Conservation (phyloP, 768 basidiomycete species). For the Mycena vulgaris region DNA sequence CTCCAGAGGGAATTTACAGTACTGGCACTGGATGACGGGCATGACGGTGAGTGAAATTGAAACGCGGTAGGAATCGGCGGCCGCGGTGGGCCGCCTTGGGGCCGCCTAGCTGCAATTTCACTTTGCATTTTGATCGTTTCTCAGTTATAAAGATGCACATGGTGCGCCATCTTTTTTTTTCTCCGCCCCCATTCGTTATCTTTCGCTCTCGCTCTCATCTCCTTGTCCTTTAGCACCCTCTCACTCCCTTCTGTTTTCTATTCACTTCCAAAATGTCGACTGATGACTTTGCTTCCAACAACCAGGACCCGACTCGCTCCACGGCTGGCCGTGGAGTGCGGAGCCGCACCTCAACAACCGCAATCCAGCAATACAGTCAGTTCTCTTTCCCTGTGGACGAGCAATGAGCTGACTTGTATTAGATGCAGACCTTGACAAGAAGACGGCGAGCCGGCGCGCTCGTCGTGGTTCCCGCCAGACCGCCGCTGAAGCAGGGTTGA, state of each 20-base stretch:
- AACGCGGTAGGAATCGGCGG: no score
- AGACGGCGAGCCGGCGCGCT: neutral
- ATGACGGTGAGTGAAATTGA: neutral
- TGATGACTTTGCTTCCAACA: constrained; percentile 6
- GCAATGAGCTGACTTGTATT: neutral
- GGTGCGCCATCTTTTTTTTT: constrained; percentile 27
- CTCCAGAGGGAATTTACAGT: neutral
- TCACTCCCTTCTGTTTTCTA: neutral
- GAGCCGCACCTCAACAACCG: neutral
- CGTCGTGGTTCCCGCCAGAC: neutral
- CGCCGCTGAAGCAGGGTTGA: neutral
- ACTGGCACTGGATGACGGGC: neutral
- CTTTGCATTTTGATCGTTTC: neutral
- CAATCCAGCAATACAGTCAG: constrained; percentile 1
- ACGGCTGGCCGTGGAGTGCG: neutral
- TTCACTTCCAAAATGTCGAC: constrained; percentile 7
- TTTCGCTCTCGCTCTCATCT: neutral
- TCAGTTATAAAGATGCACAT: neutral
- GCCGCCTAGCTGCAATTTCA: no score
- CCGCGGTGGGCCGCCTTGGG: no score
- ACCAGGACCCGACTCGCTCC: neutral
- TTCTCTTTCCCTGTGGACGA: neutral
- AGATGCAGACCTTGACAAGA: neutral
- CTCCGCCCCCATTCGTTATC: constrained; percentile 23
- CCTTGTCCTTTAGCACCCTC: neutral